Evolutionary conservation across 2,329 filamentous ascomycete genomes (phyloP).

Genomic region (Clarireedia homoeocarpa): DNA sequence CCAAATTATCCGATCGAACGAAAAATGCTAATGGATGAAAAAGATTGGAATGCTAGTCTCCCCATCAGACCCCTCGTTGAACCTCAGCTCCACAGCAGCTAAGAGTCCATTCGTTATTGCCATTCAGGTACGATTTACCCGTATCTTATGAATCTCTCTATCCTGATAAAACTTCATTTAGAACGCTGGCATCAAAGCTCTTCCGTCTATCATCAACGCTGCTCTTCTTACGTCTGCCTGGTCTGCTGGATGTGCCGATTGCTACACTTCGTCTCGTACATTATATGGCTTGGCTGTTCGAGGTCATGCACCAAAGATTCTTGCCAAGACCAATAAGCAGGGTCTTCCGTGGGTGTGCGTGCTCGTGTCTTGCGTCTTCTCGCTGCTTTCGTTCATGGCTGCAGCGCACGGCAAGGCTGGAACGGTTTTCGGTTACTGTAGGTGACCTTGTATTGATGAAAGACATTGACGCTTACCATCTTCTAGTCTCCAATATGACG

Average conservation of each 20-base stretch:
- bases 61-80: slow-evolving; percentile 39
- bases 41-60: slow-evolving; percentile 47
- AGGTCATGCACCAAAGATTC: slow-evolving; percentile 55
- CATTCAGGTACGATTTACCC: slow-evolving; percentile 34
- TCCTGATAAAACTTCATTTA: too few species aligned
- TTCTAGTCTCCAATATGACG: not conserved
- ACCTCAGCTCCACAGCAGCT: slow-evolving; percentile 35
- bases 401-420: not conserved
- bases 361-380: slow-evolving; percentile 32
- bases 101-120: slow-evolving; percentile 65
- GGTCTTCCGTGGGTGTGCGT: slow-evolving; percentile 51
- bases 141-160: too few species aligned
- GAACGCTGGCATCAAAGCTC: slow-evolving; percentile 57
- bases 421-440: not conserved
- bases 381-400: not conserved
- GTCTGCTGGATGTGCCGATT: slow-evolving; percentile 51
- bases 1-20: too few species aligned
- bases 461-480: too few species aligned
- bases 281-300: slow-evolving; percentile 60
- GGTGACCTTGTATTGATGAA: not conserved
- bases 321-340: slow-evolving; percentile 47
- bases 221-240: slow-evolving; percentile 59
- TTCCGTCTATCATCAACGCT: slow-evolving; percentile 64
- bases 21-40: too few species aligned
- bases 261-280: slow-evolving; percentile 60